Base-by-base conservation (phyloP, 176 grass and related monocot species). In the Oryza longistaminata region DNA sequence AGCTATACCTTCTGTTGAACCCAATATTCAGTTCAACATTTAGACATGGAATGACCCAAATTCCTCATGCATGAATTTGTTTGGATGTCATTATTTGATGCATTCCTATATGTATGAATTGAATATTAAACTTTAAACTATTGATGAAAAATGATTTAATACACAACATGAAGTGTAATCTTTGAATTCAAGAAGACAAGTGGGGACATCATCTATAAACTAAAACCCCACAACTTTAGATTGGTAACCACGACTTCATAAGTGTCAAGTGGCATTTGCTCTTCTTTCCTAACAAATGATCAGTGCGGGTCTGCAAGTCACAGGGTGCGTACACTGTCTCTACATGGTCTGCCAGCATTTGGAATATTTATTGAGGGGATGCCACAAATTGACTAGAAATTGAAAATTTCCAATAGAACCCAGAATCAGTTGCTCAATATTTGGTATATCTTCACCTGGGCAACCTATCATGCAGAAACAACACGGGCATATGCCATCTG, bases 91-190 rank as follows among this genome's bases (percentile, higher is more conserved):
- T 75, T 81, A 45, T 19, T 76, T 29, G 39, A 70, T 81, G 70
- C 8, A 89, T 68, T 68, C 65, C 27, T 21, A 60, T 44, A 75
- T 31, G 82, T 66, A 73, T 62, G 74, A 87, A 68, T 52, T 60
- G 74, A 87, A 66, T 50, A 66, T 26, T 37, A 53, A 81, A 34
- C 35, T 70, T n/a, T 50, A 70, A 12, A 62, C 8, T 45, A 24
- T 74, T 22, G 71, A 55, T 70, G 50, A 53, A 7, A 53, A 53
- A 17, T 43, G 42, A 43, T 31, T 31, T 9, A 43, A 17, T 53
- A 17, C 50, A 7, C 16, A 53, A 53, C 15, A 53, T 15, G 3
- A 49, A 53, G n/a, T 24, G n/a, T n/a, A n/a, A n/a, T n/a, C n/a
- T n/a, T n/a, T n/a, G n/a, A n/a, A n/a, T n/a, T n/a, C n/a, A n/a